Base-by-base conservation (phyloP, 768 basidiomycete species). In the Amanita subjunquillea region DNA sequence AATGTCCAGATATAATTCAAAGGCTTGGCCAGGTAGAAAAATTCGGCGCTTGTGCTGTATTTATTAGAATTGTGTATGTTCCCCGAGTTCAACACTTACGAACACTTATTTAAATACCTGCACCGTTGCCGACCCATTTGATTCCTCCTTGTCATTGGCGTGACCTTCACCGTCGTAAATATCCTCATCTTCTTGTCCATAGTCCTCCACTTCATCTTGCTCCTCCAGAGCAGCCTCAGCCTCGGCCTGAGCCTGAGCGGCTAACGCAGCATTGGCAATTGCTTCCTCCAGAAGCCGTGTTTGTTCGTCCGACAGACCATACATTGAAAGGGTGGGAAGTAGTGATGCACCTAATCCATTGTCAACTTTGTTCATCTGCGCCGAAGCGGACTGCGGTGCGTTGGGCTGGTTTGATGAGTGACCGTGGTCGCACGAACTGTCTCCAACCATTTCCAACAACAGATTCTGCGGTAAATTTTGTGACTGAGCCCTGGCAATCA, bases 191-290 rank as follows among this genome's bases (percentile, higher is more conserved):
- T 67, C 71, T 17, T 72, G 72, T 4, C 69, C 72, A 36, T 73
- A 68, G 15, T 68, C 69, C 27, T 75, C 69, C 1, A 71, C 74
- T 8, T 83, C 81, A 36, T 78, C 80, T 55, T 50, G 80, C 59
- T 86, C 85, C 61, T 87, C 86, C 50, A 84, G 61, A 0, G 83
- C 83, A 3, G 85, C 85, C 57, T 88, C 85, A 0, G 85, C 87
- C 57, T 88, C 86, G 0, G 86, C 86, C 59, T 86, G 85, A 17
- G 84, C 82, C 57, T 86, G 85, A 1, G 86, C 86, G 30, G 83
- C 83, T 34, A 77, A 77, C 8, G 87, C 82, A 1, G 86, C 86
- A 58, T 74, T 84, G 25, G 83, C 81, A 46, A 89, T 87, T 0
- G 86, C 86, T 55, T 81, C 75, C 61, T 87, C 84, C 13, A 89